phyloP scores from a whole-genome alignment of 75 land plant species.

The Picea glauca region DNA sequence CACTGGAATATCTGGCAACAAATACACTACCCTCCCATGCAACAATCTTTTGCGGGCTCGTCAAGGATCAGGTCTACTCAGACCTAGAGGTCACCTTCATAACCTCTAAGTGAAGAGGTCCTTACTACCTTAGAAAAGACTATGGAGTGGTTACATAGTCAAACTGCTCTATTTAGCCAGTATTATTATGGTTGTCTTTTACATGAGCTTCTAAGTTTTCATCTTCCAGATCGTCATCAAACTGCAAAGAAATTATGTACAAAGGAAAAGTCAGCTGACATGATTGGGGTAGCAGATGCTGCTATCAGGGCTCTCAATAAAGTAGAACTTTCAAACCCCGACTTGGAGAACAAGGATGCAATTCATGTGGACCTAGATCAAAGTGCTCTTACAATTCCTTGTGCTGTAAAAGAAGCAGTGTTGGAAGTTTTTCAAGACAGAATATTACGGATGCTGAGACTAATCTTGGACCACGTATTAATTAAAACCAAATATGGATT shows the following conservation, averaged over 20 bases:
- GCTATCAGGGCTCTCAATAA: conserved; percentile 30
- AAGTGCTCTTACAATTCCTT: conserved; percentile 67
- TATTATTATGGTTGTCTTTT: conserved; percentile 94
- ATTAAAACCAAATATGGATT: too few relatives aligned
- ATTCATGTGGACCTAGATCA: conserved; percentile 83
- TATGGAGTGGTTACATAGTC: conserved; percentile 72
- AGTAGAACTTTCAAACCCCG: conserved; percentile 55
- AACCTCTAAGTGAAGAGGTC: conserved; percentile 66
- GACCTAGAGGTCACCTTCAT: conserved; percentile 97
- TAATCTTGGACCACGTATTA: conserved; percentile 68
- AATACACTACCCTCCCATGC: conserved; percentile 78
- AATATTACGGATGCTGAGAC: conserved; percentile 78
- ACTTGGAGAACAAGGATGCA: conserved; percentile 22
- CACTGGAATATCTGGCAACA: conserved; percentile 80
- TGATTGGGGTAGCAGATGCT: conserved; percentile 46
- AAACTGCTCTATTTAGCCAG: conserved; percentile 81
- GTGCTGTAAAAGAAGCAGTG: conserved; percentile 71
- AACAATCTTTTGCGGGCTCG: conserved; percentile 81
- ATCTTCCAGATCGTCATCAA: conserved; percentile 84
- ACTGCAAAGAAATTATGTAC: background rate
- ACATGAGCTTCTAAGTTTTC: conserved; percentile 89
- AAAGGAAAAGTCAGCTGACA: conserved; percentile 12
- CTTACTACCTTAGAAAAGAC: conserved; percentile 67
- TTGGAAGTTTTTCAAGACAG: conserved; percentile 95
- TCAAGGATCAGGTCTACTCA: conserved; percentile 94